phyloP scores from a whole-genome alignment of 2,329 filamentous ascomycete species.

The Arthroderma sp. region DNA sequence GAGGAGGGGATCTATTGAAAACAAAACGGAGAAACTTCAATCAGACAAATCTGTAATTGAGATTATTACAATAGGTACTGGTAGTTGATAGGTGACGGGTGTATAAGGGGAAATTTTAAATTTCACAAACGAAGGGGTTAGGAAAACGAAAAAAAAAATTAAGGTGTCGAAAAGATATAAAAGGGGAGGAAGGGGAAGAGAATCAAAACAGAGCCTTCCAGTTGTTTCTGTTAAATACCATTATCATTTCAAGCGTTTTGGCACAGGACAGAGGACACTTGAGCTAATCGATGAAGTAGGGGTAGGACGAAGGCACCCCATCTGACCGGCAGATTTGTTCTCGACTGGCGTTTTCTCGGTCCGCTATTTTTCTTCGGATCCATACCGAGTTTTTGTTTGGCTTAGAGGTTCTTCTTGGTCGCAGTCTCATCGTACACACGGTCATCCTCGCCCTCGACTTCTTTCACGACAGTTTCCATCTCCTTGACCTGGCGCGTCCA shows the following conservation, averaged over 20 bases:
- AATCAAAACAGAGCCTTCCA: not conserved
- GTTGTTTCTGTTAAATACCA: not conserved
- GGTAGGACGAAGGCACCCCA: not conserved
- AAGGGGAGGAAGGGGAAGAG: not conserved
- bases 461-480: slow-evolving; percentile 62
- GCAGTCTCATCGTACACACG: slow-evolving; percentile 27
- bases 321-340: slow-evolving; percentile 8
- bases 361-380: too few relatives aligned
- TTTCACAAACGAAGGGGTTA: not conserved
- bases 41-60: too few relatives aligned
- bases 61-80: too few relatives aligned
- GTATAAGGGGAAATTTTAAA: not conserved
- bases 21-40: not conserved
- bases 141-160: not conserved
- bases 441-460: slow-evolving; percentile 51
- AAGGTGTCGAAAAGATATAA: not conserved
- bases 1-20: not conserved
- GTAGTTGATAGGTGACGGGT: too few relatives aligned
- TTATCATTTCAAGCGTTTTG: too few relatives aligned
- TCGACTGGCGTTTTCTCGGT: not conserved
- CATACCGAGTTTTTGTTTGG: not conserved
- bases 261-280: too few relatives aligned
- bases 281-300: too few relatives aligned
- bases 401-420: slow-evolving; percentile 26
- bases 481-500: slow-evolving; percentile 66